Evolutionary conservation across 208 protist species (phyloP).

Genomic region (Leishmania aethiopica): DNA sequence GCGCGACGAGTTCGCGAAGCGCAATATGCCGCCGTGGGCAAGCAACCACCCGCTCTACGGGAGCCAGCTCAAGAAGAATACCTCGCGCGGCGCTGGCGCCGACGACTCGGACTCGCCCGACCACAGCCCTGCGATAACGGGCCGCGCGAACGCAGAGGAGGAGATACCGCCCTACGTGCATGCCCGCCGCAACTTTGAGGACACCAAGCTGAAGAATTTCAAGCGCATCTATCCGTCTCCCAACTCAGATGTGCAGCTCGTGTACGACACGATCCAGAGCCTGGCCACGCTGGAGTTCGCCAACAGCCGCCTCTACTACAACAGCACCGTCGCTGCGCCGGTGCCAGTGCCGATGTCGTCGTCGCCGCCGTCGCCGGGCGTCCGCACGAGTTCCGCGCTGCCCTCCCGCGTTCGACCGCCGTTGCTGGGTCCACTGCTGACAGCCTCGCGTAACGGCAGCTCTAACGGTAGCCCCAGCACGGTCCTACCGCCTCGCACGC

Average conservation of each 20-base stretch:
- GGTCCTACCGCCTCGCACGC: conserved; percentile 9
- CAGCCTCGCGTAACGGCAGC: conserved; percentile 15
- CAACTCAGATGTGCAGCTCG: conserved; percentile 54
- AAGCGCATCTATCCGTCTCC: conserved; percentile 77
- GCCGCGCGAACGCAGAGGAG: not conserved
- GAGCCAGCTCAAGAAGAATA: conserved; percentile 21
- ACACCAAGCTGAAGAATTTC: conserved; percentile 83
- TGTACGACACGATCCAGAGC: conserved; percentile 74
- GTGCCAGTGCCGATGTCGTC: not conserved
- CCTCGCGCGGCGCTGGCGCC: conserved; percentile 5
- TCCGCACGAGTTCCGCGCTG: conserved; percentile 17
- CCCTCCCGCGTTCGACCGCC: conserved; percentile 15
- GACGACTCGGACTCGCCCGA: conserved; percentile 1
- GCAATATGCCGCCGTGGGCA: conserved; percentile 73
- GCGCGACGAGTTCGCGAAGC: conserved; percentile 74
- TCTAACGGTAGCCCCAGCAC: conserved; percentile 13
- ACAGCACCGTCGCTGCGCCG: conserved; percentile 31
- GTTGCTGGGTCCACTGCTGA: conserved; percentile 28
- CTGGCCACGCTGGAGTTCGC: conserved; percentile 45
- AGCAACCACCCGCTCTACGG: conserved; percentile 47
- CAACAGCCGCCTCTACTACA: conserved; percentile 43
- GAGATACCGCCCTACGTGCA: conserved; percentile 30
- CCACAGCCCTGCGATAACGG: not conserved
- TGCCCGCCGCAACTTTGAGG: conserved; percentile 48
- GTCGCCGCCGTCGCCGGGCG: conserved; percentile 1